Base-by-base conservation (phyloP, 2,329 filamentous ascomycete genomes). In the Sporothrix pseudoabietina region DNA sequence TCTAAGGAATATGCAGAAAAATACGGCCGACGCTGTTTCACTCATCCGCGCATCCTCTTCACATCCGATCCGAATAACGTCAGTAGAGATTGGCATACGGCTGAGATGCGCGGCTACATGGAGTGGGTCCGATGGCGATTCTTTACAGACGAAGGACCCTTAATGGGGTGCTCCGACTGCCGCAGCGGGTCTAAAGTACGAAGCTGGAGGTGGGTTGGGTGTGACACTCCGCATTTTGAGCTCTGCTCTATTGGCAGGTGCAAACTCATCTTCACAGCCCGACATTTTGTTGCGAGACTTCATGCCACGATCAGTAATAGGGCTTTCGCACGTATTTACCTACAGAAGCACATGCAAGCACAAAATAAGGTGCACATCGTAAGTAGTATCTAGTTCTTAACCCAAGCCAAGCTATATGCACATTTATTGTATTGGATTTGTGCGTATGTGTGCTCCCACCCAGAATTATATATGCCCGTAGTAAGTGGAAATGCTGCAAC, bases 391-490 rank as follows among this genome's bases (percentile, higher is more conserved):
- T 4, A 49, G 44, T 4, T 49, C 14, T 49, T 14, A 44, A 49
- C 44, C 65, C 44, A 3, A 71, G n/a, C 35, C 12, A 14, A 12
- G 12, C 12, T 44, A 44, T 59, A 72, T 66, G 55, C 49, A 71
- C 26, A 70, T 35, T 65, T 32, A 65, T 70, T 65, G 65, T 55
- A 12, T 41, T 19, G 19, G 14, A 39, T n/a, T 26, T 32, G 54
- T 57, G 39, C 30, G 44, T n/a, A 16, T 32, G 54, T 57, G 39
- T 47, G 47, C 52, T 19, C 19, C 63, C 32, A 22, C 68, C 26
- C 26, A 55, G 16, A 35, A 70, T 55, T 41, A 57, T 71, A 73
- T 59, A 65, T 59, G 68, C 68, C 68, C 35, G 49, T 49, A n/a
- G 22, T 12, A 63, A 63, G 55, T 49, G 57, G 22, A 39, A 55